Base-by-base conservation (phyloP, 768 basidiomycete genomes). In the Trichaptum fuscoviolaceum region DNA sequence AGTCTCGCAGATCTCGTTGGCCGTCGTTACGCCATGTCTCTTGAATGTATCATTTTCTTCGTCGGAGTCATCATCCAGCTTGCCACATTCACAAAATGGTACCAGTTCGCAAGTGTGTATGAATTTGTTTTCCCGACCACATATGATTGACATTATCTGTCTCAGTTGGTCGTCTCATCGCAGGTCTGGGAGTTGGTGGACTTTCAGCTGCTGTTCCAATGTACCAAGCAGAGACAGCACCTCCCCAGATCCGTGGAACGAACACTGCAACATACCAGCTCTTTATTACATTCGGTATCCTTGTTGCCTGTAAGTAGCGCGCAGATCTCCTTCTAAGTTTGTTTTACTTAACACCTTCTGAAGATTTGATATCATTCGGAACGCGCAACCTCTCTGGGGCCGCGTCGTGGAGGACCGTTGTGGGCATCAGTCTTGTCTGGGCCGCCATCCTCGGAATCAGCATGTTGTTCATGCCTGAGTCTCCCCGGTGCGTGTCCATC, bases 161-260 rank as follows among this genome's bases (percentile, higher is more conserved):
- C 62, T 84, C 85, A 57, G 79, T 90, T 52, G 89, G 89, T 15
- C 83, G 89, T 27, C 79, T 89, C 59, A 75, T 91, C 67, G 81
- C 84, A 61, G 90, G 91, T 63, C 72, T 91, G 35, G 89, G 85
- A 57, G 85, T 91, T 25, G 90, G 91, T 42, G 86, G 83, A 0
- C 81, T 90, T 7, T 86, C 84, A 58, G 86, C 87, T 35, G 87
- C 85, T 8, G 87, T 90, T 0, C 89, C 88, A 0, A 86, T 89
- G 78, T 90, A 88, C 73, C 86, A 89, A 82, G 87, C 87, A 9
- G 89, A 91, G 74, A 87, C 86, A 0, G 89, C 88, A 0, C 91
- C 90, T 15, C 80, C 86, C 12, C 84, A 90, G 69, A 86, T 92
- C 65, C 84, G 90, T 64, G 90, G 91, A 3, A 84, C 88, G 0